These are phyloP conservation scores for Mucor velutinosus DNA, from an alignment of 371 early-diverging fungal species.

Conservation along the genomic window DNA sequence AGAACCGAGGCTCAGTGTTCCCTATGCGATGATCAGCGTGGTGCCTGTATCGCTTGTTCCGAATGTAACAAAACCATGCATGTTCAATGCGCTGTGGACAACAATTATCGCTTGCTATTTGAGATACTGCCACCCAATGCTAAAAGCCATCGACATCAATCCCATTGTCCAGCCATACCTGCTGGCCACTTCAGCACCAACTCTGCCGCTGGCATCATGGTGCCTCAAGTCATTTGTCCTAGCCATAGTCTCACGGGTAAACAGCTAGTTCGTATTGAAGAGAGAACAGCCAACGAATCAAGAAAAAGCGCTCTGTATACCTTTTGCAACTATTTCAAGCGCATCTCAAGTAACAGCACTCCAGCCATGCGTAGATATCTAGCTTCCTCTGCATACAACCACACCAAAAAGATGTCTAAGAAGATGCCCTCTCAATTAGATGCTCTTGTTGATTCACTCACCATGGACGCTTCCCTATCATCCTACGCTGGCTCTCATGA, in stretches of 20 bases:
- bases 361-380: conserved; percentile 39
- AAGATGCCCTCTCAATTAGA: conserved; percentile 16
- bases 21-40: conserved; percentile 46
- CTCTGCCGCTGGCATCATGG: conserved; percentile 47
- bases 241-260: conserved; percentile 35
- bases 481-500: background rate
- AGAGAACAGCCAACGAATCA: conserved; percentile 20
- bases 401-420: background rate
- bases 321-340: conserved; percentile 33
- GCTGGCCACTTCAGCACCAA: conserved; percentile 23
- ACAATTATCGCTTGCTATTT: conserved; percentile 47
- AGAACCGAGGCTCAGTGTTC: conserved; percentile 64
- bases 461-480: conserved; percentile 2
- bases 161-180: conserved; percentile 23
- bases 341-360: conserved; percentile 31
- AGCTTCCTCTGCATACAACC: background rate
- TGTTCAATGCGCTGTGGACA: conserved; percentile 53
- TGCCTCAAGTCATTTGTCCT: conserved; percentile 57
- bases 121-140: conserved; percentile 31
- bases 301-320: conserved; percentile 24
- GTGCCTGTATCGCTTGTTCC: conserved; percentile 46
- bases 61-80: conserved; percentile 45
- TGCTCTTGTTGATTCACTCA: conserved; percentile 18
- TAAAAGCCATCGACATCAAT: conserved; percentile 1
- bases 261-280: conserved; percentile 21